Evolutionary conservation across 768 basidiomycete genomes (phyloP), one percentile per base, ranked within the genome.

Genomic region (Mycena vitilis): DNA sequence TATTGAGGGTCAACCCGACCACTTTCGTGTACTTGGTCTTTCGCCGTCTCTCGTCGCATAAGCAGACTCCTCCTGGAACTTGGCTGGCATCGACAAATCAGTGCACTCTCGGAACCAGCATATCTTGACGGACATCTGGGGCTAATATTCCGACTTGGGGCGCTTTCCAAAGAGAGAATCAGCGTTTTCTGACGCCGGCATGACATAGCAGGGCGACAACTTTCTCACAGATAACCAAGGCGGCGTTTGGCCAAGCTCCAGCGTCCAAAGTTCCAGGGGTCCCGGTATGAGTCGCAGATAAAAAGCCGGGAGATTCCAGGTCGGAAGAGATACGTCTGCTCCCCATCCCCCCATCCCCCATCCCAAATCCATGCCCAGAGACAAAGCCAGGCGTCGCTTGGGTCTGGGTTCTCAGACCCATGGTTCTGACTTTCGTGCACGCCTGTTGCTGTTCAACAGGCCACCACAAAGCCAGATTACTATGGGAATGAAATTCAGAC

Each of bases 401-500:
- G 53, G 52, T 44, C 51, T 45, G n/a, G n/a, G 13, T 53, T 37
- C 45, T 62, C 52, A 44, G 40, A 10, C 40, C 61, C 42, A 45
- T 54, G 23, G 61, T 62, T 47, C 42, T 47, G 52, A 12, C 52
- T 22, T 45, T 54, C 4, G 25, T 47, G 61, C 30, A 22, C 7
- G 34, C 51, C 61, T 54, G 40, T 18, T 63, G n/a, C n/a, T 11
- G 0, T 53, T 54, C 20, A 63, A 23, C 52, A 13, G 42, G 44
- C 53, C 30, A 63, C 30, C 52, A 45, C 40, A 36, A 45, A 36
- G 61, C 16, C 61, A 55, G 61, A 63, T 34, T 63, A 63, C 61
- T 54, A 63, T 63, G 53, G 61, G 42, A 63, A 63, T 54, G 61
- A 63, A 63, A 63, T 63, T 63, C 5, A 45, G 61, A 34, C 61